Conservation (phyloP, 495 filamentous ascomycete genomes). For the Hyaloscypha bicolor region DNA sequence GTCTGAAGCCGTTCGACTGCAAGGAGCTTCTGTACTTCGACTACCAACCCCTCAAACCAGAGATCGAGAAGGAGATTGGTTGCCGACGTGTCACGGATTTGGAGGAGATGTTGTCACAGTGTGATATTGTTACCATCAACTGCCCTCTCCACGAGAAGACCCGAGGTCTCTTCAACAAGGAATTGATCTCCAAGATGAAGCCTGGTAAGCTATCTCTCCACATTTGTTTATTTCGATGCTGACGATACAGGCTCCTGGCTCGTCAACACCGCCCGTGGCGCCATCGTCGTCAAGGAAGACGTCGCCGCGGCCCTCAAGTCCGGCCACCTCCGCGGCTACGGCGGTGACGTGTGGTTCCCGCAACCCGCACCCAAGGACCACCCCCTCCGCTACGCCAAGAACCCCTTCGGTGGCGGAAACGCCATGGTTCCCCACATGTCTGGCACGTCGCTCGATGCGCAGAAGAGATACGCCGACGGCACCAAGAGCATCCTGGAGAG, state of each 20-base stretch:
- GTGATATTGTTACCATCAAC: conserved; percentile 99
- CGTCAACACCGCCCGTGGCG: conserved; percentile 96
- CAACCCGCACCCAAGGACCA: conserved; percentile 97
- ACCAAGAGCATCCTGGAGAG: conserved; percentile 86
- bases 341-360: conserved; percentile 82
- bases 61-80: conserved; percentile 95
- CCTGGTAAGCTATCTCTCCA: conserved; percentile 39
- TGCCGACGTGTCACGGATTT: conserved; percentile 83
- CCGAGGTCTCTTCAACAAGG: conserved; percentile 95
- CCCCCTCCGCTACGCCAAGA: conserved; percentile 87
- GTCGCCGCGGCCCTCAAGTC: conserved; percentile 91
- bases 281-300: conserved; percentile 99
- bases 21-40: conserved; percentile 99
- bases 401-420: conserved; percentile 95
- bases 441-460: conserved; percentile 94
- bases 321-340: conserved; percentile 95
- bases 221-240: conserved; percentile 1
- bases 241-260: conserved; percentile 72
- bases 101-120: conserved; percentile 94
- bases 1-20: conserved; percentile 97
- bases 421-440: conserved; percentile 97
- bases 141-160: conserved; percentile 99
- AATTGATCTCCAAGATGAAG: conserved; percentile 99
- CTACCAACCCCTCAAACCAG: conserved; percentile 88
- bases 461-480: conserved; percentile 90